Conservation (phyloP, 768 basidiomycete genomes). For the Leucocoprinus sp. region DNA sequence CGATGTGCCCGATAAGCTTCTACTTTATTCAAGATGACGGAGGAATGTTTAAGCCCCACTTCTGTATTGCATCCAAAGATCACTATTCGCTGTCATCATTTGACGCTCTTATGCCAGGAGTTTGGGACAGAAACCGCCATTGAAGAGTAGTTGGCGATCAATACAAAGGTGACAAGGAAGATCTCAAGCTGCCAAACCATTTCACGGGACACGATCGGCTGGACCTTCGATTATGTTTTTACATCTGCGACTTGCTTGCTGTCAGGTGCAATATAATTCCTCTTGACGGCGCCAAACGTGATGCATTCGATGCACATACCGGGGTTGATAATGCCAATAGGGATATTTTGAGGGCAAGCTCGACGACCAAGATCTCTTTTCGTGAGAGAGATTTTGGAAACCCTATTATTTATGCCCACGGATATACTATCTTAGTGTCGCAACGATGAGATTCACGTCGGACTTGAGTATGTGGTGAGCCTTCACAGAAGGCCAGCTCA, state of each 20-base stretch:
- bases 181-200: conserved; percentile 92
- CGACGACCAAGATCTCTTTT: conserved; percentile 36
- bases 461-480: conserved; percentile 94
- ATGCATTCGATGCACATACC: conserved; percentile 95
- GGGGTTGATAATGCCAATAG: conserved; percentile 65
- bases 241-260: conserved; percentile 81
- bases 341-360: conserved; percentile 54
- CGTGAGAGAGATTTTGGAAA: conserved; percentile 80
- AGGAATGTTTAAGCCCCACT: conserved; percentile 96
- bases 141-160: conserved; percentile 95
- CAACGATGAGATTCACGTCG: conserved; percentile 97
- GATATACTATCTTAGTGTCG: conserved; percentile 97
- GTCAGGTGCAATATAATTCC: conserved; percentile 87
- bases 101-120: conserved; percentile 28
- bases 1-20: conserved; percentile 90
- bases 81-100: conserved; percentile 15
- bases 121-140: conserved; percentile 79
- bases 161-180: conserved; percentile 93
- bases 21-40: conserved; percentile 99
- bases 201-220: conserved; percentile 89
- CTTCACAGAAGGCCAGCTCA: conserved; percentile 73
- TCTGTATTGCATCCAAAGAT: conserved; percentile 88
- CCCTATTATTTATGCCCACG: conserved; percentile 87
- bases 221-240: conserved; percentile 83
- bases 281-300: conserved; percentile 85